Conservation (phyloP, 176 grass and related monocot species). For the Paspalum vaginatum region DNA sequence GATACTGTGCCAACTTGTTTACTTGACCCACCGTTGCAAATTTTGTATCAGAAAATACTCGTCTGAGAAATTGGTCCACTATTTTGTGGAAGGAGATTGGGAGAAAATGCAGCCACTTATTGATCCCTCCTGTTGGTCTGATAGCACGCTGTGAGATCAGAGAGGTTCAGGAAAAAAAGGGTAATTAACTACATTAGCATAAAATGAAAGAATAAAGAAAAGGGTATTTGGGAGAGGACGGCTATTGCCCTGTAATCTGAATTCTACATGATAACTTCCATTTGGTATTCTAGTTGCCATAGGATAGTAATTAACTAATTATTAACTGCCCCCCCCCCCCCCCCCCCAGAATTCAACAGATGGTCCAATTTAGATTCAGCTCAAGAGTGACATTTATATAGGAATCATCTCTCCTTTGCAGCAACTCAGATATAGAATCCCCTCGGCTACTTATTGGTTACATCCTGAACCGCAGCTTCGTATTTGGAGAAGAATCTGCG, state of each 20-base stretch:
- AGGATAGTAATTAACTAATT: not conserved
- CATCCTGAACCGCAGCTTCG: too few relatives aligned
- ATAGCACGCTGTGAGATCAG: conserved; percentile 54
- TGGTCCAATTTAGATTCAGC: conserved; percentile 25
- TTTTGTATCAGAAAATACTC: conserved; percentile 56
- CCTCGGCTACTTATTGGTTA: not conserved
- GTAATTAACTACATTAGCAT: conserved; percentile 7
- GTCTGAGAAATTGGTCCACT: conserved; percentile 59
- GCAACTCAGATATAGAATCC: not conserved
- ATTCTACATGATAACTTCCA: too few relatives aligned
- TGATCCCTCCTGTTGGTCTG: conserved; percentile 87
- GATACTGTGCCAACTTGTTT: conserved; percentile 47
- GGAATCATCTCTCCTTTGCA: not conserved
- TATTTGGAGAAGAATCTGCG: not conserved
- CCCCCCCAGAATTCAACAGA: conserved; percentile 18
- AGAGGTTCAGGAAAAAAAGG: not conserved
- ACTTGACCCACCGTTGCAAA: conserved; percentile 49
- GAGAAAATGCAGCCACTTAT: conserved; percentile 83
- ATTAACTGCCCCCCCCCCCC: conserved; percentile 13
- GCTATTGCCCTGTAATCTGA: too few relatives aligned
- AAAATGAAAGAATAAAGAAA: not conserved
- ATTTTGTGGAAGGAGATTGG: conserved; percentile 72
- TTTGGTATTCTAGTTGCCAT: too few relatives aligned
- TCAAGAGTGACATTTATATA: not conserved
- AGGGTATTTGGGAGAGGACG: not conserved